Evolutionary conservation across 176 grass and related monocot genomes (phyloP).

Genomic region (Phoenix dactylifera): DNA sequence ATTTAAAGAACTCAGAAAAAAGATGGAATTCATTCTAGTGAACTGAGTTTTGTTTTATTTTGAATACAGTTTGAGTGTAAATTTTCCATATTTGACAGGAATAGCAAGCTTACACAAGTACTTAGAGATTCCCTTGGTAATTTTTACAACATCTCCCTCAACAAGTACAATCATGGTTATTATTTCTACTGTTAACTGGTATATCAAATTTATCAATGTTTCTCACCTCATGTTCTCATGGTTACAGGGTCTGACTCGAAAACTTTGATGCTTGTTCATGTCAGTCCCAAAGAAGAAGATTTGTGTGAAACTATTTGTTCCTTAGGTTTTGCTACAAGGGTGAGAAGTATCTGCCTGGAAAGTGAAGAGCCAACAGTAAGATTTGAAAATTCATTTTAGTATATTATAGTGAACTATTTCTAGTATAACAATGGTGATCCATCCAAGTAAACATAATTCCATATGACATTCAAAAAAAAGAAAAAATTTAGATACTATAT

Average conservation of each 20-base stretch:
- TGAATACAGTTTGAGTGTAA: constrained; percentile 3
- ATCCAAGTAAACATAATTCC: no score
- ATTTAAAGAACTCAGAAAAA: no score
- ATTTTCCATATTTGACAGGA: constrained; percentile 45
- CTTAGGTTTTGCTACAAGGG: constrained; percentile 83
- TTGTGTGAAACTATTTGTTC: constrained; percentile 89
- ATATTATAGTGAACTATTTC: not conserved
- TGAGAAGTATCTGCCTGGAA: constrained; percentile 70
- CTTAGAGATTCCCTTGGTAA: constrained; percentile 94
- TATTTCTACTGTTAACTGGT: constrained; percentile 18
- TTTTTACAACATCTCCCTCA: constrained; percentile 2
- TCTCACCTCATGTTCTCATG: constrained; percentile 24
- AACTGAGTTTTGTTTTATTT: not conserved
- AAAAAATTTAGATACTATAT: no score
- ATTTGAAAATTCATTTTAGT: constrained; percentile 21
- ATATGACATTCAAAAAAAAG: no score
- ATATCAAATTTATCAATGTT: constrained; percentile 9
- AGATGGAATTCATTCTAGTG: no score
- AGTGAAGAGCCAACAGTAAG: constrained; percentile 67
- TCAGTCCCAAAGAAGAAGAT: constrained; percentile 81
- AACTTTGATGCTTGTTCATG: constrained; percentile 92
- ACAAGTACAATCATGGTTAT: constrained; percentile 7
- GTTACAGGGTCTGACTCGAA: constrained; percentile 83
- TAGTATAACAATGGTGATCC: no score
- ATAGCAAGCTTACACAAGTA: constrained; percentile 98